These are phyloP conservation scores for Colletotrichum musae DNA, from an alignment of 2,329 filamentous ascomycete genomes.

Conservation along the genomic window DNA sequence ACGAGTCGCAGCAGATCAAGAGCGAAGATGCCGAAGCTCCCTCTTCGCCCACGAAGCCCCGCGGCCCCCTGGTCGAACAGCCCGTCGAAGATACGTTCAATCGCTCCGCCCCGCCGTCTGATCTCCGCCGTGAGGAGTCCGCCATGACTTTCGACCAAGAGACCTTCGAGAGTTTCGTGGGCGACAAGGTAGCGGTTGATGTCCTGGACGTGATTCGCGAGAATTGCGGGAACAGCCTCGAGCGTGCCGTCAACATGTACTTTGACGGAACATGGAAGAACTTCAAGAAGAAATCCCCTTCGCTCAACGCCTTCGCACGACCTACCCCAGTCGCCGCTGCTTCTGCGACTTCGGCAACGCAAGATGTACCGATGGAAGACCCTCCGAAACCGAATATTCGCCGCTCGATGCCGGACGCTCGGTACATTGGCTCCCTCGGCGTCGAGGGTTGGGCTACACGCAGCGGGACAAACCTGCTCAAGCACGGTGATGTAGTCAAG, in stretches of 20 bases:
- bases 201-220: conserved; percentile 65
- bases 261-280: conserved; percentile 78
- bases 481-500: conserved; percentile 84
- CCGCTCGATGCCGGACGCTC: conserved; percentile 54
- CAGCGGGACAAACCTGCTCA: conserved; percentile 82
- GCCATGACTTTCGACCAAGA: conserved; percentile 67
- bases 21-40: conserved; percentile 32
- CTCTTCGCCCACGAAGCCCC: conserved; percentile 39
- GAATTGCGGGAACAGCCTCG: conserved; percentile 70
- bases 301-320: conserved; percentile 6
- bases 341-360: not conserved
- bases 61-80: conserved; percentile 43
- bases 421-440: conserved; percentile 94
- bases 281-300: conserved; percentile 51
- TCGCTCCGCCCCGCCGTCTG: conserved; percentile 24
- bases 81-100: conserved; percentile 43
- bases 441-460: conserved; percentile 92
- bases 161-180: conserved; percentile 72
- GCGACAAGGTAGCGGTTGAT: conserved; percentile 66
- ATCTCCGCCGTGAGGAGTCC: conserved; percentile 45
- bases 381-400: conserved; percentile 35
- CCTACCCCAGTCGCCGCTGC: not conserved
- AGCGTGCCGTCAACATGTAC: conserved; percentile 78
- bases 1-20: conserved; percentile 47
- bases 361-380: conserved; percentile 17